Evolutionary conservation across 1,284 basidiomycete genomes (phyloP).

Genomic region (Sanguinoderma infundibulare): DNA sequence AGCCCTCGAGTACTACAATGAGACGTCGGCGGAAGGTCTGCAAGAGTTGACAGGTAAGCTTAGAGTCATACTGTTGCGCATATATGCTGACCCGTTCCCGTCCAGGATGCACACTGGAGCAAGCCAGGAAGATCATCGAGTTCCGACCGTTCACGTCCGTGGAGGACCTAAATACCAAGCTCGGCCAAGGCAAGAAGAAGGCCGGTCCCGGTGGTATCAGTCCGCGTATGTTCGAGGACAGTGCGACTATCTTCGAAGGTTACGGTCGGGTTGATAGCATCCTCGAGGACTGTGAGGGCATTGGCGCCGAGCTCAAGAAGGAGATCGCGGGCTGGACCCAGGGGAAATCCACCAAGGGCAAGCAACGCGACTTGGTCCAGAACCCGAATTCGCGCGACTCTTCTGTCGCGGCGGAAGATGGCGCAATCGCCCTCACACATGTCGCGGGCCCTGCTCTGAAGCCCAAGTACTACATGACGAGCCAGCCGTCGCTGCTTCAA

Average conservation of each 20-base stretch:
- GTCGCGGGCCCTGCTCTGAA: slow-evolving; percentile 44
- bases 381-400: slow-evolving; percentile 24
- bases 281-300: slow-evolving; percentile 86
- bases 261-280: slow-evolving; percentile 92
- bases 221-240: slow-evolving; percentile 89
- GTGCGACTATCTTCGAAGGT: slow-evolving; percentile 86
- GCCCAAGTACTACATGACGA: slow-evolving; percentile 68
- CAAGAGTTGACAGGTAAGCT: slow-evolving; percentile 88
- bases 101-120: slow-evolving; percentile 81
- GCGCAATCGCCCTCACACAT: slow-evolving; percentile 61
- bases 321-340: slow-evolving; percentile 84
- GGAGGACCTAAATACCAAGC: slow-evolving; percentile 81
- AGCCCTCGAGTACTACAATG: slow-evolving; percentile 89
- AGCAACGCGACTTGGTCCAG: slow-evolving; percentile 39
- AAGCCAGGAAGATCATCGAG: slow-evolving; percentile 82
- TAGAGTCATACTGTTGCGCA: neutral
- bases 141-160: slow-evolving; percentile 83
- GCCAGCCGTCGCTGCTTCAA: slow-evolving; percentile 77
- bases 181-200: slow-evolving; percentile 85
- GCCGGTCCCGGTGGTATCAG: slow-evolving; percentile 83
- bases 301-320: slow-evolving; percentile 69
- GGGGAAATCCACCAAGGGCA: slow-evolving; percentile 42
- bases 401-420: slow-evolving; percentile 49
- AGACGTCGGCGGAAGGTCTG: slow-evolving; percentile 70
- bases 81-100: slow-evolving; percentile 17